These are phyloP conservation scores for Colletotrichum australisinense DNA, from an alignment of 2,329 filamentous ascomycete species.

Conservation along the genomic window DNA sequence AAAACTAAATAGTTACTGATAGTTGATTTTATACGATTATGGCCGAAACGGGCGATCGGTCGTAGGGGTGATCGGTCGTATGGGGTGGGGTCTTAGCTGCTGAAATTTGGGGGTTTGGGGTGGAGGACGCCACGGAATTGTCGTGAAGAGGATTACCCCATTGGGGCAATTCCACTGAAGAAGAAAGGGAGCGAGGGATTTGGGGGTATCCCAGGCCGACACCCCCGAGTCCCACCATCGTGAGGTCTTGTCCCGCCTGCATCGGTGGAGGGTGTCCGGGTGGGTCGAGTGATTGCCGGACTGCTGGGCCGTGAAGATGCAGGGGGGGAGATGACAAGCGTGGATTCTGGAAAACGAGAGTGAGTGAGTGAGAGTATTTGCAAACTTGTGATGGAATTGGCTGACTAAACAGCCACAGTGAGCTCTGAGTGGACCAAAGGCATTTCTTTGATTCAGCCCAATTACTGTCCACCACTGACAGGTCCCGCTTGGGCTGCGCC, in stretches of 20 bases:
- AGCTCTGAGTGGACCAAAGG: slow-evolving; percentile 33
- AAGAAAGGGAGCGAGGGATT: slow-evolving; percentile 2
- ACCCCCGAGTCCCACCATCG: slow-evolving; percentile 17
- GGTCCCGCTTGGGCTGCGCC: slow-evolving; percentile 10
- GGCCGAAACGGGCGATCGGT: too few relatives aligned
- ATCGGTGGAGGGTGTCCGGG: slow-evolving; percentile 16
- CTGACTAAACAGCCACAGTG: slow-evolving; percentile 29
- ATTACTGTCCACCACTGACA: slow-evolving; percentile 35
- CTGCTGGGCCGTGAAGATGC: slow-evolving; percentile 29
- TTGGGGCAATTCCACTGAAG: slow-evolving; percentile 20
- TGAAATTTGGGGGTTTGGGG: not conserved
- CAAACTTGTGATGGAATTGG: slow-evolving; percentile 1
- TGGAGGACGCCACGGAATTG: slow-evolving; percentile 7
- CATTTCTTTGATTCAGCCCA: slow-evolving; percentile 37
- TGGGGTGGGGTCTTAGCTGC: too few relatives aligned
- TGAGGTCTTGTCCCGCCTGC: slow-evolving; percentile 32
- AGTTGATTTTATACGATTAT: too few relatives aligned
- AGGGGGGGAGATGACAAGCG: not conserved
- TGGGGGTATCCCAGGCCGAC: slow-evolving; percentile 10
- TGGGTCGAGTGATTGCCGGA: slow-evolving; percentile 32
- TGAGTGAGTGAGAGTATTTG: not conserved
- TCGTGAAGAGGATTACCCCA: slow-evolving; percentile 30
- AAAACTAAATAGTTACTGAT: too few relatives aligned
- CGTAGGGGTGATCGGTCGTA: too few relatives aligned
- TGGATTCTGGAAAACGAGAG: not conserved